Evolutionary conservation across 306 rosid genomes (phyloP), one percentile per base, ranked within the genome.

Genomic region (Dryas alaskensis): DNA sequence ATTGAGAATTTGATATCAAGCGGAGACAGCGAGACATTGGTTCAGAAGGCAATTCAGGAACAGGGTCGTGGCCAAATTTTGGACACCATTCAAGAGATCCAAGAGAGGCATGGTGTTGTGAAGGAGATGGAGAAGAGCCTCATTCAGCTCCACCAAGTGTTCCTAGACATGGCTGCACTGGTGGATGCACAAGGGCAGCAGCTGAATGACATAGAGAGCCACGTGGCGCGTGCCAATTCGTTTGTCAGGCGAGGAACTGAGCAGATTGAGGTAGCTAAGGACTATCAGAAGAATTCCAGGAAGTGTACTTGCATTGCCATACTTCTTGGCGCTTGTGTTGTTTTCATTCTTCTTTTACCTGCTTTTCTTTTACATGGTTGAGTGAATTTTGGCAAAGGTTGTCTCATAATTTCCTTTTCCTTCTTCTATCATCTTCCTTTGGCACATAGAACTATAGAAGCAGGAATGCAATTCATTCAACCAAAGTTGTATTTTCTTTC

Each of bases 1-100:
- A 94, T 94, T 60, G 99, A 94, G 85, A 88, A 85, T 60, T 69
- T 94, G 76, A 94, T 92, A 78, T 81, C 95, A 8, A 94, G 93
- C 43, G 97, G 99, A 3, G 99, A 89, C 51, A 87, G 97, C 53
- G 99, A 92, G 63, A 94, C 83, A 31, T 88, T 94, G 39, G 78
- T 94, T 37, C 99, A 88, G 58, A 92, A 81, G 73, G 97, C 97
- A 0, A 94, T 94, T 49, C 97, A 91, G 66, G 99, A 91, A 73
- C 96, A 92, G 13, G 99, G 99, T 0, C 85, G 95, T 65, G 99
- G 99, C 10, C 99, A 89, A 65, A 90, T 94, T 51, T 81, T 94
- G 95, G 98, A 94, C 77, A 87, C 95, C 1, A 92, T 94, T 49
- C 90, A 96, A 14, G 99, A 94, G 70, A 94, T 94, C 59, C 99